Conservation (phyloP, 805 yeast species). For the Wickerhamomyces kurtzmanii region DNA sequence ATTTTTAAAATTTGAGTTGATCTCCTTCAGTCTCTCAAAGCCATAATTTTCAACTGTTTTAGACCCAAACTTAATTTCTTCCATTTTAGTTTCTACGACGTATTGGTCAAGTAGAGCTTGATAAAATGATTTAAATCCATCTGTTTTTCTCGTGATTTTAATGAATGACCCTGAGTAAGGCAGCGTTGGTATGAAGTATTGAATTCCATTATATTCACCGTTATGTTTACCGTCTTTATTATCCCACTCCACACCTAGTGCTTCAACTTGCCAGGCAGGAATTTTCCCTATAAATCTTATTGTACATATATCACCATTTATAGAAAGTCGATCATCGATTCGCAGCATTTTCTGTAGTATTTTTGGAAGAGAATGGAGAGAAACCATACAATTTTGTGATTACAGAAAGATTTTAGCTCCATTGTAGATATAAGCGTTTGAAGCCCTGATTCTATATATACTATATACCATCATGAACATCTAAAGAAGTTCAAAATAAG, state of each 20-base stretch:
- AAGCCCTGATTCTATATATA: too few relatives aligned
- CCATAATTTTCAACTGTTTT: constrained; percentile 60
- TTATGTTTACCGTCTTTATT: constrained; percentile 56
- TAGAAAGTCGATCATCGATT: constrained; percentile 21
- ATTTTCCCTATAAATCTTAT: constrained; percentile 51
- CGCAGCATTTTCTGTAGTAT: too few relatives aligned
- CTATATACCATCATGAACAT: too few relatives aligned
- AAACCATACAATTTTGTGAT: too few relatives aligned
- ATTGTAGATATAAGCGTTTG: too few relatives aligned
- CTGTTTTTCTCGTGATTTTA: constrained; percentile 30
- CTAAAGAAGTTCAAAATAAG: too few relatives aligned
- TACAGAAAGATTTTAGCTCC: too few relatives aligned
- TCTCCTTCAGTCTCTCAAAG: constrained; percentile 41
- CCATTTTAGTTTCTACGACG: constrained; percentile 21
- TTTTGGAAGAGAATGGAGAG: too few relatives aligned
- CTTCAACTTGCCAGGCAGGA: constrained; percentile 52
- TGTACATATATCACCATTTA: constrained; percentile 46
- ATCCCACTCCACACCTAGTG: constrained; percentile 89
- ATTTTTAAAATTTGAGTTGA: constrained; percentile 34
- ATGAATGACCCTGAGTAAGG: constrained; percentile 53
- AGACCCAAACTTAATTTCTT: constrained; percentile 36
- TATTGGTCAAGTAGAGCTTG: constrained; percentile 45
- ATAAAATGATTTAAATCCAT: constrained; percentile 23
- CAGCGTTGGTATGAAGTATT: constrained; percentile 28
- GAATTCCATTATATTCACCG: constrained; percentile 45